These are phyloP conservation scores for Rosa persica DNA, from an alignment of 306 rosid species.

Conservation along the genomic window DNA sequence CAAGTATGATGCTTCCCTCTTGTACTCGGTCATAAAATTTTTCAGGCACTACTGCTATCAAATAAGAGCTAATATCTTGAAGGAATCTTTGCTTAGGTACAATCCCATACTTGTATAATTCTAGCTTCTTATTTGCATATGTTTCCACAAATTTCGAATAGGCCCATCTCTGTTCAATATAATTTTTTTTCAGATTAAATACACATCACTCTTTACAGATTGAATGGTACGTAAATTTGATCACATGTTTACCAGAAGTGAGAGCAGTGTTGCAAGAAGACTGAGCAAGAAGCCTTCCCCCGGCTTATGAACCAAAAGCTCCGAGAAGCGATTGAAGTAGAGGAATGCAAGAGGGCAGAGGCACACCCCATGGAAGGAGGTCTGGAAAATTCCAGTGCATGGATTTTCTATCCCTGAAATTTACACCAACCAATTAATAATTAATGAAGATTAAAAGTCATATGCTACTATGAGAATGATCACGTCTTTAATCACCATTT, in stretches of 20 bases:
- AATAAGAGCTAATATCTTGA: conserved; percentile 45
- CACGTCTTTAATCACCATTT: conserved; percentile 37
- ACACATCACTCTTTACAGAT: not conserved
- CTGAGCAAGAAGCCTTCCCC: conserved; percentile 47
- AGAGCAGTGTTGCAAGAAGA: conserved; percentile 52
- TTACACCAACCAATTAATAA: not conserved
- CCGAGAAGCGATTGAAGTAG: conserved; percentile 64
- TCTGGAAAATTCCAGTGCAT: conserved; percentile 66
- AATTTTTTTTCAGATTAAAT: not conserved
- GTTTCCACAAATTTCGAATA: conserved; percentile 64
- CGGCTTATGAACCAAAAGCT: conserved; percentile 69
- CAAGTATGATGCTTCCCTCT: conserved; percentile 60
- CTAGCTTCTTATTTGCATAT: conserved; percentile 40
- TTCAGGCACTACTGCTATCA: conserved; percentile 40
- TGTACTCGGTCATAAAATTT: conserved; percentile 56
- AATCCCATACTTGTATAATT: conserved; percentile 58
- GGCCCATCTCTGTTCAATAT: conserved; percentile 49
- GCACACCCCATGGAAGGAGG: conserved; percentile 71
- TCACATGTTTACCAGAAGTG: conserved; percentile 50
- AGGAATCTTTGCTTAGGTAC: conserved; percentile 61
- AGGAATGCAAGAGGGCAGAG: conserved; percentile 42
- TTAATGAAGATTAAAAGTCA: not conserved
- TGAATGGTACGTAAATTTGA: too few species aligned
- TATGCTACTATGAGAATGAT: not conserved
- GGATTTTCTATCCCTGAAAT: conserved; percentile 49